Conservation (phyloP, 441 rosid species). For the Gossypium schwendimanii region DNA sequence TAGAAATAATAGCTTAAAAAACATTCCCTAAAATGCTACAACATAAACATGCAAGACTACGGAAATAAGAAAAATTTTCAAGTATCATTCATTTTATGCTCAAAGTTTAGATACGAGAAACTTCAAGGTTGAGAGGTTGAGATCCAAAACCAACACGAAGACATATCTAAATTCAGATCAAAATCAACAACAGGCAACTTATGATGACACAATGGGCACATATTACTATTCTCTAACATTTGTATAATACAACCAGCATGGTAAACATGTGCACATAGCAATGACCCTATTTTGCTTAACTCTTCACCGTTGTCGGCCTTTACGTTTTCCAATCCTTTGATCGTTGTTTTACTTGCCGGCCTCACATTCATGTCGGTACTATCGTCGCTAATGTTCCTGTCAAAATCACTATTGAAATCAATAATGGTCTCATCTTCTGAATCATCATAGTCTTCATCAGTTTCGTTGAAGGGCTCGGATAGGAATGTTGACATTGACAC, state of each 20-base stretch:
- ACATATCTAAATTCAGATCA: neutral
- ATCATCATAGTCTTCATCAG: neutral
- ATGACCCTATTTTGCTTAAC: neutral
- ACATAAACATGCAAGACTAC: no score
- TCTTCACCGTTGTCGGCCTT: neutral
- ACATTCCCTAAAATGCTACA: no score
- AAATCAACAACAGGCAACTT: neutral
- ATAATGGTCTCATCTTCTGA: neutral
- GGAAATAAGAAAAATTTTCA: no score
- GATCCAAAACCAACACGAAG: neutral
- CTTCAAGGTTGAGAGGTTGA: neutral
- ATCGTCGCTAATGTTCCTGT: neutral
- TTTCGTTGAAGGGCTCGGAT: neutral
- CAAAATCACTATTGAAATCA: neutral
- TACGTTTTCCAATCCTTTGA: neutral
- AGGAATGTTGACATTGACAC: neutral
- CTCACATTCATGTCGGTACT: no score
- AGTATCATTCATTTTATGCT: no score
- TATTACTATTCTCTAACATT: neutral
- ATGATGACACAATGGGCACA: neutral
- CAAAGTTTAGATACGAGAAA: neutral
- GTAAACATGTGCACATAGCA: neutral
- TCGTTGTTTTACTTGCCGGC: neutral
- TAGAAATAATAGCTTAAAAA: no score
- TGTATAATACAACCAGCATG: neutral